phyloP scores from a whole-genome alignment of 768 basidiomycete species.

The Mycena floridula region DNA sequence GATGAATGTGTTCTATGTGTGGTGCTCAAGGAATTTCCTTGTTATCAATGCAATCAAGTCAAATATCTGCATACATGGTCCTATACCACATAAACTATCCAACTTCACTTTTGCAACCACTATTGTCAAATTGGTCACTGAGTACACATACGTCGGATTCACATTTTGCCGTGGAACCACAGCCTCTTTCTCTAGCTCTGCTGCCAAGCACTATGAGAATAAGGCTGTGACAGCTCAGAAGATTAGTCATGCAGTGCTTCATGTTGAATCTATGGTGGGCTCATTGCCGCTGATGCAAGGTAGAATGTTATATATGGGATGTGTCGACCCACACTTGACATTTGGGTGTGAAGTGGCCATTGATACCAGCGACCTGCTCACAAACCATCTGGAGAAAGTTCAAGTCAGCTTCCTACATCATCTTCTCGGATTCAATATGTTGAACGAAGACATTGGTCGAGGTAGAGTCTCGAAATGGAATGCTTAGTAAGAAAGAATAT shows the following conservation, averaged over 20 bases:
- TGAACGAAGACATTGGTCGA: no score
- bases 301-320: no score
- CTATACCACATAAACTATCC: background rate
- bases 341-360: no score
- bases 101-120: background rate
- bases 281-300: slow-evolving; percentile 6
- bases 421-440: no score
- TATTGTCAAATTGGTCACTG: background rate
- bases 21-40: slow-evolving; percentile 21
- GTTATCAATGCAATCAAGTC: slow-evolving; percentile 13
- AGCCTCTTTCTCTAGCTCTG: slow-evolving; percentile 7
- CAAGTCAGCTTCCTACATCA: no score
- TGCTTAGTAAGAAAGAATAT: no score
- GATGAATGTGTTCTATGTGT: slow-evolving; percentile 11
- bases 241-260: slow-evolving; percentile 5
- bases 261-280: slow-evolving; percentile 8
- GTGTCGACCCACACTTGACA: no score
- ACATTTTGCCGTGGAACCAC: background rate
- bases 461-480: no score
- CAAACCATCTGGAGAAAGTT: no score
- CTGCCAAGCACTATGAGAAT: slow-evolving; percentile 6
- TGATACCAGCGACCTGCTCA: no score
- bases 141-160: slow-evolving; percentile 7
- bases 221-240: slow-evolving; percentile 8
- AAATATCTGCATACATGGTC: background rate